Percentiles rank a stretch among this genome's conserved stretches.
These are phyloP conservation scores for Monosporozyma yasuniensis DNA, from an alignment of 805 yeast species.

Conservation along the genomic window DNA sequence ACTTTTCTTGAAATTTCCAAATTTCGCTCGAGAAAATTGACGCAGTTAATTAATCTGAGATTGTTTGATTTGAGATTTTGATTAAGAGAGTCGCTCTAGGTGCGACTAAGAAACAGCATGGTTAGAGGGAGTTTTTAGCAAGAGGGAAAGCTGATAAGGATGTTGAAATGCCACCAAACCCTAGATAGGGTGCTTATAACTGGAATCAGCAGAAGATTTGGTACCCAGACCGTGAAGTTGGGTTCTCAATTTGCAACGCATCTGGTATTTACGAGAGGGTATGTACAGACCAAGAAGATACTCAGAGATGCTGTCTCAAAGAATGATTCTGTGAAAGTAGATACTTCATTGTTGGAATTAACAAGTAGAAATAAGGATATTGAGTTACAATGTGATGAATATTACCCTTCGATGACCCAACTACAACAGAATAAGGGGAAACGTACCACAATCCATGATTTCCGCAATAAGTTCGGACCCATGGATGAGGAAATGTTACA, in stretches of 20 bases:
- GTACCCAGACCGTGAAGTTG: background rate
- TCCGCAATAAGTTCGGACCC: background rate
- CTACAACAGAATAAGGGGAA: background rate
- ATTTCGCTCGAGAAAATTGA: background rate
- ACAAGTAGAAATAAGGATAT: constrained; percentile 16
- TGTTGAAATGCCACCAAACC: background rate
- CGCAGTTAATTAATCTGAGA: background rate
- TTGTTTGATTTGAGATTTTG: too few relatives aligned
- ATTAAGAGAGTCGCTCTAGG: too few relatives aligned
- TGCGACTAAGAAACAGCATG: too few relatives aligned
- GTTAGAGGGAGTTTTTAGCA: too few relatives aligned
- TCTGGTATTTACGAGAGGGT: too few relatives aligned
- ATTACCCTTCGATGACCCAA: constrained; percentile 23
- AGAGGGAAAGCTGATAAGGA: background rate
- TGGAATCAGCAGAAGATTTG: background rate
- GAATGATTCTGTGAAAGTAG: constrained; percentile 4
- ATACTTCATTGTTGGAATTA: constrained; percentile 17
- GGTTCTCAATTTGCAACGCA: background rate
- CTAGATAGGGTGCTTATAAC: background rate
- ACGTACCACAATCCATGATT: constrained; percentile 3
- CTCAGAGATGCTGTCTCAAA: background rate
- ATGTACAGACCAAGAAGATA: background rate
- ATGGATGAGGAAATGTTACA: background rate
- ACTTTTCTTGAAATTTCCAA: background rate
- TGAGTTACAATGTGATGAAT: constrained; percentile 7